These are phyloP conservation scores for Cornus kousa DNA, from an alignment of 148 eudicot species.

Conservation along the genomic window DNA sequence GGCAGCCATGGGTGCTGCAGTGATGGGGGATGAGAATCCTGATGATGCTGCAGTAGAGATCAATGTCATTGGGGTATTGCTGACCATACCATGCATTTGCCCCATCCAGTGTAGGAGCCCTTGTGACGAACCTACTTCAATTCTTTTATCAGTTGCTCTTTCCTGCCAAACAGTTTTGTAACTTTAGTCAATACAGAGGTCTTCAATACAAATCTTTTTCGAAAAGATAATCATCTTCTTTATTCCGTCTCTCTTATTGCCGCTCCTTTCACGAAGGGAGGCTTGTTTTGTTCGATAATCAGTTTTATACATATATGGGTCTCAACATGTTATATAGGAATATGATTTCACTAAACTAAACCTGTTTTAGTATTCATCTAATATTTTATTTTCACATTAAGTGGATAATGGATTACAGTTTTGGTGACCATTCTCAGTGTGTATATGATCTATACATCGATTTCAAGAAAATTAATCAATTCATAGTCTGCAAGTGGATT, in stretches of 20 bases:
- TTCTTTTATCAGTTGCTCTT: slow-evolving; percentile 22
- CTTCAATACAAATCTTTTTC: background rate
- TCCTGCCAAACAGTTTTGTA: slow-evolving; percentile 18
- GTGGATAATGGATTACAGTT: too few species aligned
- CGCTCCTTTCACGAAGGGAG: background rate
- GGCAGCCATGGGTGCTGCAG: slow-evolving; percentile 18
- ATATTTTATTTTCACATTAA: background rate
- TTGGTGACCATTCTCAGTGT: too few species aligned
- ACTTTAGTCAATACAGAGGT: background rate
- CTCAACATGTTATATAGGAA: background rate
- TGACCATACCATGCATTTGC: slow-evolving; percentile 31
- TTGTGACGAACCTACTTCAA: slow-evolving; percentile 21
- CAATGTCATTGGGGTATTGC: slow-evolving; percentile 17
- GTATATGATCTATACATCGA: background rate
- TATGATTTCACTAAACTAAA: background rate
- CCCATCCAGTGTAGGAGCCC: slow-evolving; percentile 35
- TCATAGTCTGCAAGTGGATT: background rate
- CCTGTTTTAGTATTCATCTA: background rate
- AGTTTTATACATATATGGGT: too few species aligned
- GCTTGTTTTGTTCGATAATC: background rate
- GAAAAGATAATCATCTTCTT: background rate
- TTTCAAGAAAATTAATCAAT: background rate
- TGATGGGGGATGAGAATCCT: slow-evolving; percentile 49
- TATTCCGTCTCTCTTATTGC: background rate
- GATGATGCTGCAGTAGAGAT: slow-evolving; percentile 39